Evolutionary conservation across 768 basidiomycete genomes (phyloP).

Genomic region (Termitomyces sp.): DNA sequence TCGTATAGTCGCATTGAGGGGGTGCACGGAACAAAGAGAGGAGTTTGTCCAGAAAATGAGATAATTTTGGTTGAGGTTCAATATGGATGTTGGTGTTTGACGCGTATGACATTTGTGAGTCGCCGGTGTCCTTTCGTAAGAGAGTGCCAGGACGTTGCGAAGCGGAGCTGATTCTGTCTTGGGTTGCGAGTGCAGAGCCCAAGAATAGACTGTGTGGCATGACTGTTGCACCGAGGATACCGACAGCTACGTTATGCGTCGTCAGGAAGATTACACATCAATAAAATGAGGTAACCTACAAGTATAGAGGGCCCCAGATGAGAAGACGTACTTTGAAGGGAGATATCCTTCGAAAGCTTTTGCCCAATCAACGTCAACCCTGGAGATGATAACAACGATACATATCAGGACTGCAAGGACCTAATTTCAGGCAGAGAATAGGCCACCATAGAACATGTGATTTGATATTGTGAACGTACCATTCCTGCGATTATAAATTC

Average conservation of each 20-base stretch:
- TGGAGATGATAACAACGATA: conserved; percentile 72
- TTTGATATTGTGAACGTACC: conserved; percentile 30
- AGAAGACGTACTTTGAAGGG: conserved; percentile 61
- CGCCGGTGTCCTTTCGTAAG: conserved; percentile 4
- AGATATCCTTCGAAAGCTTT: conserved; percentile 71
- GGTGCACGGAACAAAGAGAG: conserved; percentile 31
- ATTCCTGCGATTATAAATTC: conserved; percentile 37
- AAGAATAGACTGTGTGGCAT: conserved; percentile 93
- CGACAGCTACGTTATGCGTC: conserved; percentile 40
- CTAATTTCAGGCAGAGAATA: background rate
- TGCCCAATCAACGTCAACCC: conserved; percentile 65
- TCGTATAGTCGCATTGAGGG: conserved; percentile 24
- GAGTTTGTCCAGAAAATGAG: conserved; percentile 19
- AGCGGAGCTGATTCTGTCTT: conserved; percentile 54
- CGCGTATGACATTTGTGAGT: conserved; percentile 7
- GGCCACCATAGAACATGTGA: background rate
- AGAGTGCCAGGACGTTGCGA: conserved; percentile 19
- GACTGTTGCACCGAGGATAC: conserved; percentile 78
- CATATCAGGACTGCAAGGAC: conserved; percentile 53
- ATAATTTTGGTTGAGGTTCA: background rate
- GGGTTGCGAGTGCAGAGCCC: conserved; percentile 80
- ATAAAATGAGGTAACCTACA: conserved; percentile 32
- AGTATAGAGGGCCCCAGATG: conserved; percentile 54
- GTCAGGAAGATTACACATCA: background rate
- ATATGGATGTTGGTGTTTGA: background rate